phyloP scores from a whole-genome alignment of 345 rosid genomes.

The Aurinia saxatilis region DNA sequence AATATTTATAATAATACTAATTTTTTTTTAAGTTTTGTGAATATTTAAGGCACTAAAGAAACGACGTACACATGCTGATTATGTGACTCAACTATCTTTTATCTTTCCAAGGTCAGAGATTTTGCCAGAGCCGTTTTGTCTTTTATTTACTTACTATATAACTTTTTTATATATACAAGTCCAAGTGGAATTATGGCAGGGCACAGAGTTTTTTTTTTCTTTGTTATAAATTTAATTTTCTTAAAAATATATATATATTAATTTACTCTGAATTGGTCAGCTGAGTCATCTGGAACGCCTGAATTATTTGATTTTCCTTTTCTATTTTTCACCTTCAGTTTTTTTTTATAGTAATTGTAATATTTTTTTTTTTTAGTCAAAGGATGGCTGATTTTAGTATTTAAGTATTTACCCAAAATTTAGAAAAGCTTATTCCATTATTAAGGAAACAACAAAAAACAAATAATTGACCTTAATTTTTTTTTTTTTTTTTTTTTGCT shows the following conservation, averaged over 20 bases:
- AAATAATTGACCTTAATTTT: conserved; percentile 6
- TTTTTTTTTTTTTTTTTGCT: background rate
- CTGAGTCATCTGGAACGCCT: conserved; percentile 58
- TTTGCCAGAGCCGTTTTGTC: conserved; percentile 43
- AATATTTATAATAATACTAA: background rate
- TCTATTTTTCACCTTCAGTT: background rate
- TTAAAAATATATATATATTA: no score
- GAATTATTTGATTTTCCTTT: conserved; percentile 37
- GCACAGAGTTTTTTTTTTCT: conserved; percentile 4
- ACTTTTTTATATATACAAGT: conserved; percentile 27
- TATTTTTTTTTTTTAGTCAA: conserved; percentile 19
- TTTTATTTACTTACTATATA: conserved; percentile 23
- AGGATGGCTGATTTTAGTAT: background rate
- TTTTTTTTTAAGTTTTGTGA: background rate
- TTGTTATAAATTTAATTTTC: background rate
- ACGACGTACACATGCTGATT: conserved; percentile 86
- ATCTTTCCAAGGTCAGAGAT: conserved; percentile 64
- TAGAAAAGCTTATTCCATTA: conserved; percentile 11
- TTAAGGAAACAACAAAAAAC: background rate
- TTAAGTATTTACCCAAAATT: background rate
- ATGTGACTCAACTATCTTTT: conserved; percentile 68
- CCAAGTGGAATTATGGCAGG: conserved; percentile 31
- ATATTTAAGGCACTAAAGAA: conserved; percentile 22
- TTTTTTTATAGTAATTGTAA: conserved; percentile 4
- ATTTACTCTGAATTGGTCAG: conserved; percentile 48